Evolutionary conservation across 352 stramenopile species (phyloP).

Genomic region (Pythium oligandrum): DNA sequence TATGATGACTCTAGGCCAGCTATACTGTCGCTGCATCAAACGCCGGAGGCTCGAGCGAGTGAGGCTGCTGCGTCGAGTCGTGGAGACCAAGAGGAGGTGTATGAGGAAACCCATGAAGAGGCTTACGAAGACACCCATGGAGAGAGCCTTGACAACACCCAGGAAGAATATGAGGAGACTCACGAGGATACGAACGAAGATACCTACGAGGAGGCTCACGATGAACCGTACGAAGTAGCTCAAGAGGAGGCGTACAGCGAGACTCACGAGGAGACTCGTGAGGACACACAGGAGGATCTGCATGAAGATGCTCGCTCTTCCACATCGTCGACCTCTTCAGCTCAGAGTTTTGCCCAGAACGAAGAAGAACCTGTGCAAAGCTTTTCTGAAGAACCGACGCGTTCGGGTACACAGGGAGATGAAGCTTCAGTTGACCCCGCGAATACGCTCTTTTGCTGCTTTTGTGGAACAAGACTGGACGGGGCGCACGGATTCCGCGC

Average conservation of each 20-base stretch:
- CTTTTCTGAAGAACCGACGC: too few relatives aligned
- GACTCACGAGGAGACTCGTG: neutral
- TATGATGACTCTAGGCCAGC: too few relatives aligned
- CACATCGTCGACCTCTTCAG: constrained; percentile 13
- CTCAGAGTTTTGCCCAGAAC: neutral
- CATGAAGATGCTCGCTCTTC: constrained; percentile 6
- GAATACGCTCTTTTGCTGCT: constrained; percentile 67
- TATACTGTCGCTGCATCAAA: too few relatives aligned
- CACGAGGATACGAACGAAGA: neutral
- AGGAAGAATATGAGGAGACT: neutral
- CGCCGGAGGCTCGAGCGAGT: too few relatives aligned
- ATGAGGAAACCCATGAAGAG: constrained; percentile 1
- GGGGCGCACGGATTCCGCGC: constrained; percentile 23
- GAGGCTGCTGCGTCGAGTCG: too few relatives aligned
- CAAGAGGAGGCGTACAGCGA: neutral
- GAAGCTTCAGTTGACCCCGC: neutral
- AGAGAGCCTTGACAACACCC: neutral
- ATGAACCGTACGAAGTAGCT: constrained; percentile 1
- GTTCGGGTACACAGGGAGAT: too few relatives aligned
- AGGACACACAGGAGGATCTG: neutral
- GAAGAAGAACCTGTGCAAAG: too few relatives aligned
- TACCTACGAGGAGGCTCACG: constrained; percentile 2
- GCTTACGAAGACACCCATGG: neutral
- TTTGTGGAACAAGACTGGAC: constrained; percentile 53
- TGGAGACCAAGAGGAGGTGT: too few relatives aligned